These are phyloP conservation scores for Paratinospora sagittata DNA, from an alignment of 164 flowering plant genomes.

Conservation along the genomic window DNA sequence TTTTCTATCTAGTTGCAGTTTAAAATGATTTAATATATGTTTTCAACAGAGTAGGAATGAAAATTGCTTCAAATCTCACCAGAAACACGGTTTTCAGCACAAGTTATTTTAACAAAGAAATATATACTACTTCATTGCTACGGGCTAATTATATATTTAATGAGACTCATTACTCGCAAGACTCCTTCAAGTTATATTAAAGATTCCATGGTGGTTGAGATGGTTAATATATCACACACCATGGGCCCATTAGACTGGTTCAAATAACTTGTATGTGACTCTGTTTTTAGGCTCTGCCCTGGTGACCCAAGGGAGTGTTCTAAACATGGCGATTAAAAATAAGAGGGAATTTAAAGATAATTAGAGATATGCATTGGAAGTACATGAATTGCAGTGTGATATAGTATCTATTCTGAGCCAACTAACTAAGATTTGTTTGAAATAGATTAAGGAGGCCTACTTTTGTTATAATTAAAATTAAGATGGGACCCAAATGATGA, in stretches of 20 bases:
- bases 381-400: neutral
- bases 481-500: slow-evolving; percentile 1
- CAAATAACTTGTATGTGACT: neutral
- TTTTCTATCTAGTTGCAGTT: neutral
- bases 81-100: slow-evolving; percentile 13
- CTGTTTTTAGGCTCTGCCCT: no score
- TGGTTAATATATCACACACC: neutral
- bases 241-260: neutral
- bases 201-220: neutral
- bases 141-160: no score
- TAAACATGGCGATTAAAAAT: no score
- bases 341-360: neutral
- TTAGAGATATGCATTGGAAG: neutral
- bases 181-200: neutral
- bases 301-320: no score
- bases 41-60: slow-evolving; percentile 7
- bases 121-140: neutral
- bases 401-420: neutral
- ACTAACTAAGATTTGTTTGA: slow-evolving; percentile 3
- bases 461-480: neutral
- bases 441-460: neutral
- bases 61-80: slow-evolving; percentile 16
- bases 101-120: neutral
- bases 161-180: neutral
- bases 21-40: neutral